Evolutionary conservation across 2,329 filamentous ascomycete genomes (phyloP).

Genomic region (Beauveria bassiana): DNA sequence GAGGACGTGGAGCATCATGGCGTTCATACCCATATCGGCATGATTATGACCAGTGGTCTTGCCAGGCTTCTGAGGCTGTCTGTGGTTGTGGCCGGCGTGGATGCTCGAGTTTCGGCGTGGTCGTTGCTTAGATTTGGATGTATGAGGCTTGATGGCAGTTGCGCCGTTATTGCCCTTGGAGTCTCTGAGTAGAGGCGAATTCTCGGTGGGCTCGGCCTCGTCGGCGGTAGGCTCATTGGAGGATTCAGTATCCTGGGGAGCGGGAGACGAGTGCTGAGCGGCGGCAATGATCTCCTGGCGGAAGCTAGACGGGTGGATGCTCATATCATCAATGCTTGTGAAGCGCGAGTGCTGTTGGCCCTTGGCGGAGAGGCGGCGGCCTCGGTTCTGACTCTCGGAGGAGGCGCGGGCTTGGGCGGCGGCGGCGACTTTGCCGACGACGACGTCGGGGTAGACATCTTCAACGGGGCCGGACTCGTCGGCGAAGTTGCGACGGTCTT

Average conservation of each 20-base stretch:
- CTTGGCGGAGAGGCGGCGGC: slow-evolving; percentile 38
- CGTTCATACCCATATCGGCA: slow-evolving; percentile 91
- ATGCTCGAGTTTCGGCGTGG: slow-evolving; percentile 41
- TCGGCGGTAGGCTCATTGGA: slow-evolving; percentile 40
- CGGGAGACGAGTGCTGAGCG: slow-evolving; percentile 42
- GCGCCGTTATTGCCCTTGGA: slow-evolving; percentile 23
- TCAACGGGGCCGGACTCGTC: slow-evolving; percentile 52
- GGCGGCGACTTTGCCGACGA: slow-evolving; percentile 41
- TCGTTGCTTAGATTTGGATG: slow-evolving; percentile 21
- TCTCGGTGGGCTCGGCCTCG: slow-evolving; percentile 36
- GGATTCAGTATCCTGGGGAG: slow-evolving; percentile 43
- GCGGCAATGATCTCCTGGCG: slow-evolving; percentile 87
- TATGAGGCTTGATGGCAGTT: slow-evolving; percentile 17
- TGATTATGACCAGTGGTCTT: slow-evolving; percentile 68
- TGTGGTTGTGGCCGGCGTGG: slow-evolving; percentile 75
- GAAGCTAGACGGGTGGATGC: slow-evolving; percentile 83
- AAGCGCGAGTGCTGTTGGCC: slow-evolving; percentile 47
- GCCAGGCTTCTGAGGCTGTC: slow-evolving; percentile 55
- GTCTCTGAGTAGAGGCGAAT: slow-evolving; percentile 40
- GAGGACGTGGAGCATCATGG: slow-evolving; percentile 67
- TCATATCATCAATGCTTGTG: slow-evolving; percentile 63
- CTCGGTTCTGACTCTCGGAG: slow-evolving; percentile 25
- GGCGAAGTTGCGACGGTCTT: slow-evolving; percentile 42
- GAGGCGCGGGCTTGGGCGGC: slow-evolving; percentile 21
- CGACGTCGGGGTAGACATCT: slow-evolving; percentile 56